Evolutionary conservation across 345 rosid genomes (phyloP), one percentile per base, ranked within the genome.

Genomic region (Capsella bursapastoris): DNA sequence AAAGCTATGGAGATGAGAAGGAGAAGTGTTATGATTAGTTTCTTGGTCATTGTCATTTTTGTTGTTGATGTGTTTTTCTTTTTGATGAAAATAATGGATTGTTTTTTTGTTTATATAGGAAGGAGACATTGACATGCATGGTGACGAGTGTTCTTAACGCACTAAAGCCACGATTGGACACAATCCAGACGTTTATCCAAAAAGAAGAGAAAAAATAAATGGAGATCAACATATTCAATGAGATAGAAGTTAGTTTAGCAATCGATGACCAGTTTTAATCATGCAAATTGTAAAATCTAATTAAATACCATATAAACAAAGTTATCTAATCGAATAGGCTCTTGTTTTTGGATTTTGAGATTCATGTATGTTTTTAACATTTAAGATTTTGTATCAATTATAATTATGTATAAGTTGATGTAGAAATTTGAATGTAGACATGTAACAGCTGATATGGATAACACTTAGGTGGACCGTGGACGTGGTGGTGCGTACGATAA

Each of bases 91-190:
- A 41, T 25, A 22, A 64, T 38, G 52, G 28, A 57, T 57, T 29
- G 11, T 53, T 29, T 40, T 53, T 29, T 40, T 58, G 66, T 73
- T 61, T 79, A 38, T 74, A 56, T 68, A 73, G 57, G 29, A 41
- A 22, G 1, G 47, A 18, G 15, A 50, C 57, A 16, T 27, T 72
- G 66, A 57, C 81, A 77, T 81, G 81, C 81, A 77, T 63, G 79
- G 66, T 64, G 83, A 81, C 83, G 81, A 64, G 76, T 81, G 83
- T 81, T 60, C 62, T 14, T 75, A 60, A 60, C 31, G 15, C 57
- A 60, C 5, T 31, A 10, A 41, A 6, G 44, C 64, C 25, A 60
- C 11, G 16, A 28, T 43, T 38, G 41, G 11, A 38, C 41, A 38
- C 41, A 38, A 38, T 38, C 11, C 64, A 22, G 13, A 75, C 43